These are phyloP conservation scores for Hyaloscypha bicolor DNA, from an alignment of 495 filamentous ascomycete genomes.

Conservation along the genomic window DNA sequence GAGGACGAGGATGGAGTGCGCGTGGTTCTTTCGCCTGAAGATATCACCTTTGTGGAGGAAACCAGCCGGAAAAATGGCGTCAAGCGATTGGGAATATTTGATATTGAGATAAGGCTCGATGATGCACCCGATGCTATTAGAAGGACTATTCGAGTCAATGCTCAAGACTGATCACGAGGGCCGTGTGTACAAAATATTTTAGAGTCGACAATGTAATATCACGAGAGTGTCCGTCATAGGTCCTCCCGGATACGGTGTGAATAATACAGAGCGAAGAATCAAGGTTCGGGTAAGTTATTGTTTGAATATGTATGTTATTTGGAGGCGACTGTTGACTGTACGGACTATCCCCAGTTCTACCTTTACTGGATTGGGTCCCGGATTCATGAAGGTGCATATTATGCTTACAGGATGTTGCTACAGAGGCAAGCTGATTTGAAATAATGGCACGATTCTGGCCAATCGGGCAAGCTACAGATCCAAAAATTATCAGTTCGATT, in stretches of 20 bases:
- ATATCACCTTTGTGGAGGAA: slow-evolving; percentile 50
- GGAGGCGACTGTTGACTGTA: no score
- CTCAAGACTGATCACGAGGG: slow-evolving; percentile 26
- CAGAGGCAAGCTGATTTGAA: no score
- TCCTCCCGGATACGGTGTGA: neutral
- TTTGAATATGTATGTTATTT: no score
- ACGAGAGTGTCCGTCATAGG: slow-evolving; percentile 1
- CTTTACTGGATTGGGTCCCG: no score
- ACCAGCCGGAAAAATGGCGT: slow-evolving; percentile 45
- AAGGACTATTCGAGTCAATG: slow-evolving; percentile 47
- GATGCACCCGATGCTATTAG: slow-evolving; percentile 46
- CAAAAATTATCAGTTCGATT: no score
- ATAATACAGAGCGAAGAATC: neutral
- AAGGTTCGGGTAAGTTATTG: neutral
- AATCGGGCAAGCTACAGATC: no score
- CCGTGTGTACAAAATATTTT: slow-evolving; percentile 21
- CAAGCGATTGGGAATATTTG: slow-evolving; percentile 57
- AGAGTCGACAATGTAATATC: slow-evolving; percentile 22
- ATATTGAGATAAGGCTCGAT: slow-evolving; percentile 54
- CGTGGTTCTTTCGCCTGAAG: slow-evolving; percentile 52
- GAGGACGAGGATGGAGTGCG: slow-evolving; percentile 49
- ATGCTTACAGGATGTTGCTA: no score
- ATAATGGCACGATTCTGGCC: no score
- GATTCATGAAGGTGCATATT: no score
- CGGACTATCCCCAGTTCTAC: no score